phyloP scores from a whole-genome alignment of 1,139 yeast genomes.

The Hyphopichia pseudoburtonii region DNA sequence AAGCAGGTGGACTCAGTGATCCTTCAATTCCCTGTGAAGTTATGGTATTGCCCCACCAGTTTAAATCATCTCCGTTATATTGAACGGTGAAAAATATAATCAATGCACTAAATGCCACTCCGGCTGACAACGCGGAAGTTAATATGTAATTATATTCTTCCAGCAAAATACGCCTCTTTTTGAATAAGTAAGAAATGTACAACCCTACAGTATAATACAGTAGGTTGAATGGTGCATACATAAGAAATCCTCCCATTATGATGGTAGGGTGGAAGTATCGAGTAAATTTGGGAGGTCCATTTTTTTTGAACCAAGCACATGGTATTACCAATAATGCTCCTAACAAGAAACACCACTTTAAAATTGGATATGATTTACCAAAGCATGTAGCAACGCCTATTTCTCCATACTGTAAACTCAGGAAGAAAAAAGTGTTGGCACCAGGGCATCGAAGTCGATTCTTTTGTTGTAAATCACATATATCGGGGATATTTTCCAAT shows the following conservation, averaged over 20 bases:
- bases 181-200: constrained; percentile 48
- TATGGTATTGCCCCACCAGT: constrained; percentile 60
- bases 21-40: constrained; percentile 46
- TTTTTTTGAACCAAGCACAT: constrained; percentile 24
- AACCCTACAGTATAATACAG: constrained; percentile 55
- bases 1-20: constrained; percentile 25
- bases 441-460: constrained; percentile 34
- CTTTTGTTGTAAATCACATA: constrained; percentile 26
- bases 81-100: constrained; percentile 58
- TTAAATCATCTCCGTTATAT: constrained; percentile 34
- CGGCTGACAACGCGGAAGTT: constrained; percentile 57
- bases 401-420: constrained; percentile 37
- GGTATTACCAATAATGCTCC: constrained; percentile 30
- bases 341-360: constrained; percentile 34
- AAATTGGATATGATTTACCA: constrained; percentile 30
- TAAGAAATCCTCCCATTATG: constrained; percentile 45
- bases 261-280: constrained; percentile 48
- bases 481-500: constrained; percentile 22
- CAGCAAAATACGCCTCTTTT: constrained; percentile 51
- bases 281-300: constrained; percentile 24
- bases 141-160: constrained; percentile 64
- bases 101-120: constrained; percentile 57
- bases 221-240: constrained; percentile 56
- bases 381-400: constrained; percentile 37
- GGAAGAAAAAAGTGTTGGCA: constrained; percentile 30